Evolutionary conservation across 2,329 filamentous ascomycete genomes (phyloP).

Genomic region (Aspergillus tanneri): DNA sequence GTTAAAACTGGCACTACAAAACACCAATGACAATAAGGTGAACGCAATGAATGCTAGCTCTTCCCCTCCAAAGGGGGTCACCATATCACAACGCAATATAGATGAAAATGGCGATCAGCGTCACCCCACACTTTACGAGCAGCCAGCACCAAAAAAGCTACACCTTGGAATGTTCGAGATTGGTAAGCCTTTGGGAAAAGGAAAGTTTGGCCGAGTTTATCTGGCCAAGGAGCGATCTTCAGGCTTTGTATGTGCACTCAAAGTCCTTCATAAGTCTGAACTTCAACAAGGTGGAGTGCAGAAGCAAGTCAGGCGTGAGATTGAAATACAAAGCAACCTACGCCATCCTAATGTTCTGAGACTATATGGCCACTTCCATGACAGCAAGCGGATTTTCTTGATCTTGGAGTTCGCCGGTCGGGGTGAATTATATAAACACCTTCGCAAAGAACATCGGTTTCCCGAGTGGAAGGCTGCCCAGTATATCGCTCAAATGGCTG

Average conservation of each 20-base stretch:
- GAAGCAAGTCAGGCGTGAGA: conserved; percentile 82
- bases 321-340: conserved; percentile 86
- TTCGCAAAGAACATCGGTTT: conserved; percentile 74
- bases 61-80: conserved; percentile 66
- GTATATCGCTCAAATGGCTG: conserved; percentile 89
- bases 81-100: conserved; percentile 39
- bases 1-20: conserved; percentile 80
- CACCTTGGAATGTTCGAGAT: conserved; percentile 95
- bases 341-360: conserved; percentile 82
- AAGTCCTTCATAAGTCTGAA: conserved; percentile 82
- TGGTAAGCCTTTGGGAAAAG: conserved; percentile 79
- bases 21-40: conserved; percentile 63
- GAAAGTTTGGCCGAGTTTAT: conserved; percentile 85
- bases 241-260: conserved; percentile 81
- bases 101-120: conserved; percentile 49
- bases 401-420: conserved; percentile 84
- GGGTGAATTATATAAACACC: conserved; percentile 84
- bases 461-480: conserved; percentile 83
- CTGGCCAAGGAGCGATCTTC: conserved; percentile 75
- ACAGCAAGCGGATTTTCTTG: conserved; percentile 81
- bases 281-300: conserved; percentile 77
- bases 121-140: conserved; percentile 52
- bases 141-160: conserved; percentile 62
- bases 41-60: conserved; percentile 55
- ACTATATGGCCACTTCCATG: conserved; percentile 84